Evolutionary conservation across 2,329 filamentous ascomycete species (phyloP), one percentile per base, ranked within the genome.

Genomic region (Stromatinia cepivora): DNA sequence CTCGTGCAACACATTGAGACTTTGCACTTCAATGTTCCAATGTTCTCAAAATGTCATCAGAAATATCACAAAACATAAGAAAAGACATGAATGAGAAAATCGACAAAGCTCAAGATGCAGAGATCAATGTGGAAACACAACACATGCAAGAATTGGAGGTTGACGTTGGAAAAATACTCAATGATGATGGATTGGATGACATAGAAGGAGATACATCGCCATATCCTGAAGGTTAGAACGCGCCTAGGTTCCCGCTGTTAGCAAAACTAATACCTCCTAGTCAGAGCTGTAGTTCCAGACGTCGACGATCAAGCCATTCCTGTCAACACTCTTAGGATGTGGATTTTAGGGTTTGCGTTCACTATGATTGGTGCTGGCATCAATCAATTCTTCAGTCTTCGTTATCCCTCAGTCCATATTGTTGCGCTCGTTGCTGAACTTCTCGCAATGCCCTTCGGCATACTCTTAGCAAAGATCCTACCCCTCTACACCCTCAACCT

Each of bases 261-360:
- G n/a, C n/a, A 15, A 25, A 36, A 87, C 90, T 66, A 25, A 57
- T 28, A 22, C 4, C n/a, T 42, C n/a, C 10, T 22, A 73, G 73
- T 74, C n/a, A 69, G 72, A 15, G 87, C 88, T 28, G 87, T 87
- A 5, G 87, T 90, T 2, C 82, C 82, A 62, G 89, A 89, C 75
- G 86, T 84, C 70, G 88, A 90, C 72, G 88, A 90, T 76, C 84
- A 89, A 73, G 84, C 87, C 52, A 77, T 89, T 42, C 88, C 88
- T 0, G 89, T 87, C 80, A 90, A 88, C 76, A 91, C 88, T 0
- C 79, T 90, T n/a, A 83, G 88, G 53, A 87, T 87, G 52, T 90
- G 88, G 88, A 82, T 82, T 2, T 88, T 90, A 69, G 88, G 88
- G 3, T 73, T 73, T 15, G 46, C 64, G 4, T 75, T 90, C 31